Base-by-base conservation (phyloP, 2,329 filamentous ascomycete genomes). In the Dactylellina leptospora region DNA sequence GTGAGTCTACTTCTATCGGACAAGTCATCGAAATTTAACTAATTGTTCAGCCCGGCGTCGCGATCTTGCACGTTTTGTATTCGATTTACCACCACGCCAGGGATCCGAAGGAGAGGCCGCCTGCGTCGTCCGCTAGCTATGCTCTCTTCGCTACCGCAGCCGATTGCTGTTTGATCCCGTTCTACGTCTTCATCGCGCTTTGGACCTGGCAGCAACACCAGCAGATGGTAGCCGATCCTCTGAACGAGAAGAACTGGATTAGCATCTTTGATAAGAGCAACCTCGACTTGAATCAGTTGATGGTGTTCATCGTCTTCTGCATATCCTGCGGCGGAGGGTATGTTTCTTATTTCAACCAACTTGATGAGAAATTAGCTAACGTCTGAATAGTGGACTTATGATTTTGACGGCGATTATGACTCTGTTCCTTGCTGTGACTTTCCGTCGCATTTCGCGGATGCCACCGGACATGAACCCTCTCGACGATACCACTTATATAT, bases 381-480 rank as follows among this genome's bases (percentile, higher is more conserved):
- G 8, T 47, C 8, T 28, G 1, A n/a, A 11, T 16, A 70, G 85
- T 10, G 86, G 84, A 0, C 78, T 96, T 18, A 92, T 96, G 78
- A 76, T 90, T 0, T 74, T 91, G 8, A 91, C 91, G 1, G 80
- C 95, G 1, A 80, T 83, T 16, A 82, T 96, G 33, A 91, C 91
- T 3, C 78, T 91, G 28, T 97, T 90, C 81, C 83, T 97, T 23
- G 87, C 87, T 13, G 79, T 90, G 56, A 86, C 90, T 75, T 97
- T 97, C 85, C 86, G 88, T 40, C 89, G 90, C 77, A 97, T 97
- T 76, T 84, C 88, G 3, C 83, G 84, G 18, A 85, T 97, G 79
- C 93, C 93, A 4, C 93, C 93, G 0, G 93, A 97, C 78, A 92
- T 96, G 90, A 97, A 97, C 78, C 93, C 93, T 1, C 84, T 97